Conservation (phyloP, 2,329 filamentous ascomycete genomes). For the Teratosphaeria gauchensis region DNA sequence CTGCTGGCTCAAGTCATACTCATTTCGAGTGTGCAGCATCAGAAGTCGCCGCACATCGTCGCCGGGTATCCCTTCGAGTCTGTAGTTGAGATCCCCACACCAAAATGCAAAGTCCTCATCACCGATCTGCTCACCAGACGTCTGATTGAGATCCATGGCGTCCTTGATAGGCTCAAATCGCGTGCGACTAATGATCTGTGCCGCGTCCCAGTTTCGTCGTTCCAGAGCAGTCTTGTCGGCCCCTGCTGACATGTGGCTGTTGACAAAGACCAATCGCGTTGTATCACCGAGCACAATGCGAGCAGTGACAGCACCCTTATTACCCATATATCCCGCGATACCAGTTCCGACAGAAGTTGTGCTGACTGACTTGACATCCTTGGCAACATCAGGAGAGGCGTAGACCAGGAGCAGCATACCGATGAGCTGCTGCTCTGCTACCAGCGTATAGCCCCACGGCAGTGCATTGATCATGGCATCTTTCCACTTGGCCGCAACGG, state of each 20-base stretch:
- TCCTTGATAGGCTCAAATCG: slow-evolving; percentile 66
- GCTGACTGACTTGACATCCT: slow-evolving; percentile 71
- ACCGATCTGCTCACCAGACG: slow-evolving; percentile 59
- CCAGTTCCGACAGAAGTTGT: slow-evolving; percentile 80
- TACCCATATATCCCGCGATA: slow-evolving; percentile 84
- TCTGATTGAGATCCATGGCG: slow-evolving; percentile 50
- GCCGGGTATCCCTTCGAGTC: slow-evolving; percentile 76
- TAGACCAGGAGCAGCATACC: slow-evolving; percentile 79
- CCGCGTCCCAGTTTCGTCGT: slow-evolving; percentile 79
- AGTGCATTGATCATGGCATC: slow-evolving; percentile 62
- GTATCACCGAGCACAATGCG: slow-evolving; percentile 81
- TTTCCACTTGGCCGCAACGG: slow-evolving; percentile 69
- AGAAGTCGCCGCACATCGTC: slow-evolving; percentile 81
- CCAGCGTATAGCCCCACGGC: slow-evolving; percentile 64
- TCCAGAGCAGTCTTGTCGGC: slow-evolving; percentile 68
- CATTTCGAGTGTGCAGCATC: slow-evolving; percentile 69
- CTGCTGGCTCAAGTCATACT: slow-evolving; percentile 51
- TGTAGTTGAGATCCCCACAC: slow-evolving; percentile 94
- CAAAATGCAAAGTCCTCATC: slow-evolving; percentile 93
- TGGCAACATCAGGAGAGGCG: slow-evolving; percentile 64
- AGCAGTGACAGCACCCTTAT: slow-evolving; percentile 82
- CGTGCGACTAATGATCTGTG: slow-evolving; percentile 65
- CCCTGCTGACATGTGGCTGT: slow-evolving; percentile 84
- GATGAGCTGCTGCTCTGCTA: slow-evolving; percentile 76
- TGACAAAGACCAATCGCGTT: slow-evolving; percentile 79